phyloP scores from a whole-genome alignment of 83 land plant genomes.

The Thuja plicata region DNA sequence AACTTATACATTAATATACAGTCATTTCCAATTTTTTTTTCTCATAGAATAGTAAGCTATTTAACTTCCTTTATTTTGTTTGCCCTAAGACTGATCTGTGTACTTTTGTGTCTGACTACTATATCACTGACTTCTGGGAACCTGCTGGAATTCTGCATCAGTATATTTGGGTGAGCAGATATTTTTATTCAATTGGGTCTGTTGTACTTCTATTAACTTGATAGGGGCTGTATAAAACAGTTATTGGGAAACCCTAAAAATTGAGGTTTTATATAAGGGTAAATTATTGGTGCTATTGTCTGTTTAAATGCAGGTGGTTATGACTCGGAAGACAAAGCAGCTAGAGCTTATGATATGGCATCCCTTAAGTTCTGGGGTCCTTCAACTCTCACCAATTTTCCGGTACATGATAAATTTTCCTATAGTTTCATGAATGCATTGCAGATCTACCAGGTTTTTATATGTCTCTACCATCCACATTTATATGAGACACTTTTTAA shows the following conservation, averaged over 20 bases:
- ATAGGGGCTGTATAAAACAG: background rate
- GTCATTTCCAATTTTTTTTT: too few relatives aligned
- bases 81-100: background rate
- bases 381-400: background rate
- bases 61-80: background rate
- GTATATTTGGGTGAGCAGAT: background rate
- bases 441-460: background rate
- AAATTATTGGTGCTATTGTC: too few relatives aligned
- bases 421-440: background rate
- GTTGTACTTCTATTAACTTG: too few relatives aligned
- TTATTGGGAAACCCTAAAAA: background rate
- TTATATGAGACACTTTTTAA: background rate
- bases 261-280: background rate
- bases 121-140: background rate
- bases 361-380: background rate
- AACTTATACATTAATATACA: too few relatives aligned
- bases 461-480: background rate
- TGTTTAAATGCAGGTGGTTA: background rate
- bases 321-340: background rate
- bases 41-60: too few relatives aligned
- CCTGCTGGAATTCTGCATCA: background rate
- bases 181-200: background rate
- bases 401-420: background rate
- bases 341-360: background rate
- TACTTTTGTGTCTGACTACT: background rate